Conservation (phyloP, 2,329 filamentous ascomycete species). For the Emergomyces orientalis region DNA sequence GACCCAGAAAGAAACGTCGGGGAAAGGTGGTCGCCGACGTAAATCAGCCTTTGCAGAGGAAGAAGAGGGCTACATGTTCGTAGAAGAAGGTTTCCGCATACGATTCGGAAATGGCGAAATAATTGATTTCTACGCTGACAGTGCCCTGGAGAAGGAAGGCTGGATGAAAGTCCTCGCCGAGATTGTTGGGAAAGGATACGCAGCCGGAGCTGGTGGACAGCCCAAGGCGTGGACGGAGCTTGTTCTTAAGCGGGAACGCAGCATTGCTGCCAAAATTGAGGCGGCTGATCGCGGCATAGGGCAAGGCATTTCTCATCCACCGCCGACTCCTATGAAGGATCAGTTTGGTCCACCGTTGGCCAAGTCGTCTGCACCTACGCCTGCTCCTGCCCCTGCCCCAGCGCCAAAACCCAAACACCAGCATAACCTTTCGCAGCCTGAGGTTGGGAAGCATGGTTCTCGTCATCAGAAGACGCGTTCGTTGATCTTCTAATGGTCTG, state of each 20-base stretch:
- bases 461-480: slow-evolving; percentile 36
- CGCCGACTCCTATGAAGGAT: slow-evolving; percentile 22
- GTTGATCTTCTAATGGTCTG: slow-evolving; percentile 28
- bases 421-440: slow-evolving; percentile 34
- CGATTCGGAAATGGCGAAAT: slow-evolving; percentile 97
- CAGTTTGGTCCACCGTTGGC: slow-evolving; percentile 20
- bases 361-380: slow-evolving; percentile 24
- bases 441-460: slow-evolving; percentile 24
- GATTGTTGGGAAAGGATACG: slow-evolving; percentile 48
- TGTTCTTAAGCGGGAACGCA: slow-evolving; percentile 44
- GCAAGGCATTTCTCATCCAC: slow-evolving; percentile 8
- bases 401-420: slow-evolving; percentile 29
- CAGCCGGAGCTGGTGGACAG: slow-evolving; percentile 29
- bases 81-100: slow-evolving; percentile 97
- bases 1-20: slow-evolving; percentile 71
- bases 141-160: slow-evolving; percentile 72
- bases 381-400: slow-evolving; percentile 22
- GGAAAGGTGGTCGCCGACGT: slow-evolving; percentile 67
- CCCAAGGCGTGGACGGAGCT: slow-evolving; percentile 54
- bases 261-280: slow-evolving; percentile 26
- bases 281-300: slow-evolving; percentile 17
- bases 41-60: slow-evolving; percentile 96
- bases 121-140: slow-evolving; percentile 97
- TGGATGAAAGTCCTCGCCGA: slow-evolving; percentile 90
- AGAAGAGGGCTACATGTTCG: slow-evolving; percentile 98